Evolutionary conservation across 2,329 filamentous ascomycete species (phyloP), one percentile per base, ranked within the genome.

Genomic region (Zymoseptoria passerinii): DNA sequence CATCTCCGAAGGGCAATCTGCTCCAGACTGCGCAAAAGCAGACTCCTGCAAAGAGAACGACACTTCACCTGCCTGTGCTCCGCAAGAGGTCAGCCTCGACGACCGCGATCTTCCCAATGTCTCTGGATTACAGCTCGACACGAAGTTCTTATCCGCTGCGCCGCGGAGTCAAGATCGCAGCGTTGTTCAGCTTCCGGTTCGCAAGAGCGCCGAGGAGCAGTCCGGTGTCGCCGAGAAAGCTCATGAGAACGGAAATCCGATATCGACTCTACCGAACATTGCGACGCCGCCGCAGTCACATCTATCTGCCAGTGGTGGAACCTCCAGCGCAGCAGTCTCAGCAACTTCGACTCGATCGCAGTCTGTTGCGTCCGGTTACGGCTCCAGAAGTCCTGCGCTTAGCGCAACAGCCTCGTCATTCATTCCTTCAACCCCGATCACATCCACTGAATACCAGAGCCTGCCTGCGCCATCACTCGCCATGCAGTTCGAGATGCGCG

Each of bases 401-500:
- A 44, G 35, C 35, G 35, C 35, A 1, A 44, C 35, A 13, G 35
- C 35, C 35, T 44, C 35, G 35, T 13, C 35, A 44, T 44, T 44
- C 35, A 16, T 44, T n/a, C 35, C 35, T 44, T 44, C 35, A 16
- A 6, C 35, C 16, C 35, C 35, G 35, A 44, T 16, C 5, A 7
- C 35, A 44, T 44, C 35, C 13, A 44, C 35, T 13, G 35, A 44
- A 6, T 3, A 44, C 6, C 4, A 16, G 35, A 44, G 35, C 35
- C n/a, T 44, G 35, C 35, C 35, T 44, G 35, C 35, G 35, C 35
- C 35, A 44, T 13, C n/a, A 13, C 16, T 44, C 35, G 16, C 13
- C 13, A 7, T 16, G 16, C 55, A 53, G 3, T 50, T 59, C 54
- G 61, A 65, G 48, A 20, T 65, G 18, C 61, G 64, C 50, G 20